phyloP scores from a whole-genome alignment of 495 filamentous ascomycete genomes.

The Trichocladium uniseriatum region DNA sequence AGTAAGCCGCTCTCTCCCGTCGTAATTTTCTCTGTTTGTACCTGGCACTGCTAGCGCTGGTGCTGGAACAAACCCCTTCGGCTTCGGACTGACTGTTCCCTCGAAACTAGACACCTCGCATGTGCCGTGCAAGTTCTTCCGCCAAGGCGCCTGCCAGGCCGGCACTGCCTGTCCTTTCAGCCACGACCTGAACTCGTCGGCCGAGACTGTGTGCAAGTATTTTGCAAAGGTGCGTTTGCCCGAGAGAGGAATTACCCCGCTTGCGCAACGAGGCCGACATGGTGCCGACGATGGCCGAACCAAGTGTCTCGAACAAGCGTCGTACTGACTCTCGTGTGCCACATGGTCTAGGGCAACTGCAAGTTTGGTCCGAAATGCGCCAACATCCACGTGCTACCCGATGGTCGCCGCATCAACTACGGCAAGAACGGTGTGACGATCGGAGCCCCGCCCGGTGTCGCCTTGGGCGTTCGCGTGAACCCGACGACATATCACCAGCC shows the following conservation, averaged over 20 bases:
- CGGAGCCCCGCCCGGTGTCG: conserved; percentile 37
- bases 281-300: conserved; percentile 6
- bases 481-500: conserved; percentile 41
- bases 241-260: no score
- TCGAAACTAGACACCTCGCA: conserved; percentile 98
- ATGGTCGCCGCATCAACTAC: conserved; percentile 83
- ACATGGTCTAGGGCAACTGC: conserved; percentile 72
- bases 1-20: conserved; percentile 44
- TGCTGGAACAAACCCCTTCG: conserved; percentile 6
- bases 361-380: conserved; percentile 98
- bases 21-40: background rate
- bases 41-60: background rate
- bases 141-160: conserved; percentile 91
- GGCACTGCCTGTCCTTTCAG: conserved; percentile 93
- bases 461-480: conserved; percentile 64
- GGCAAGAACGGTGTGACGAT: conserved; percentile 46
- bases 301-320: background rate
- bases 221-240: conserved; percentile 77
- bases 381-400: conserved; percentile 86
- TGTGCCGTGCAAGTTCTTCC: conserved; percentile 98
- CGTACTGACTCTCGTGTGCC: conserved; percentile 28
- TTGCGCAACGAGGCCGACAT: background rate
- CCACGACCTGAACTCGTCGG: conserved; percentile 71
- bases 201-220: conserved; percentile 91
- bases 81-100: no score